These are phyloP conservation scores for Aurinia saxatilis DNA, from an alignment of 345 rosid species.

Conservation along the genomic window DNA sequence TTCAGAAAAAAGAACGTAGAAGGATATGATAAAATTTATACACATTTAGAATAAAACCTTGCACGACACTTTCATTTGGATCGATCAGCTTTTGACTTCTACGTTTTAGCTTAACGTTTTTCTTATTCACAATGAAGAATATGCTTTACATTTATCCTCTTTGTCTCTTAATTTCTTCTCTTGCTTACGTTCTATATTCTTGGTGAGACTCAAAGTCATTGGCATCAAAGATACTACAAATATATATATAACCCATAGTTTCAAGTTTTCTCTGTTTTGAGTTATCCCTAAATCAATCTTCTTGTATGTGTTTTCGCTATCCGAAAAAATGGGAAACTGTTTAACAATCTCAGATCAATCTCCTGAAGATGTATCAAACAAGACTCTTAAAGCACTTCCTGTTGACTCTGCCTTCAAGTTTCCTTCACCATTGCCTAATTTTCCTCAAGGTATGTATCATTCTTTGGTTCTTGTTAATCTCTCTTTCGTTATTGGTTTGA, in stretches of 20 bases:
- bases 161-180: too few species aligned
- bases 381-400: constrained; percentile 33
- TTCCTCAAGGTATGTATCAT: constrained; percentile 40
- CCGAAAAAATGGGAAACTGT: constrained; percentile 32
- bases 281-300: constrained; percentile 1
- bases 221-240: not conserved
- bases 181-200: constrained; percentile 3
- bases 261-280: constrained; percentile 1
- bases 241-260: constrained; percentile 11
- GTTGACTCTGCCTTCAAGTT: constrained; percentile 48
- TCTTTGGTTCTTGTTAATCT: not conserved
- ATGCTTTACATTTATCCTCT: constrained; percentile 26
- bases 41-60: constrained; percentile 10
- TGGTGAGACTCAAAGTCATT: not conserved
- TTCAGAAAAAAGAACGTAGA: not conserved
- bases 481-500: not conserved
- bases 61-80: constrained; percentile 18
- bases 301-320: not conserved
- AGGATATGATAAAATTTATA: constrained; percentile 9
- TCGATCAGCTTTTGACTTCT: constrained; percentile 22
- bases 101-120: constrained; percentile 23
- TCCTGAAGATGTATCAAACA: constrained; percentile 21
- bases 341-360: not conserved
- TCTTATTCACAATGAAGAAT: constrained; percentile 11
- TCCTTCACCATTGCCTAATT: constrained; percentile 55